These are phyloP conservation scores for Brassica cretica DNA, from an alignment of 345 rosid genomes.

Conservation along the genomic window DNA sequence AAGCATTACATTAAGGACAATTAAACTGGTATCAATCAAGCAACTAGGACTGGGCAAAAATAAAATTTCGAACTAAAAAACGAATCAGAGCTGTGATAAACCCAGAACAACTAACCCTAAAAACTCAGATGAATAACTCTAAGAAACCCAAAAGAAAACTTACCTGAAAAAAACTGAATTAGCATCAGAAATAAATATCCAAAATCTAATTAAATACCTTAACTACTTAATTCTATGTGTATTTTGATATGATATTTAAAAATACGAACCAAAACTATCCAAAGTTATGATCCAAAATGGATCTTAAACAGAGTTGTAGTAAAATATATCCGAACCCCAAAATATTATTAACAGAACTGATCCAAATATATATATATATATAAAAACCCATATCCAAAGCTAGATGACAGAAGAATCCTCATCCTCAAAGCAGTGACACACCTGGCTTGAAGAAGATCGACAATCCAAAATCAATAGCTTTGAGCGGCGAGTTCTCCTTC, in stretches of 20 bases:
- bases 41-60: neutral
- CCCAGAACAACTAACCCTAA: too few species aligned
- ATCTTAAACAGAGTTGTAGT: neutral
- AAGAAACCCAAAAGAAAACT: neutral
- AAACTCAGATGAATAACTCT: too few species aligned
- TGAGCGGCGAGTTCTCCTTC: slow-evolving; percentile 97
- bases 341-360: too few species aligned
- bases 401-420: too few species aligned
- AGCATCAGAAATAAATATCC: neutral
- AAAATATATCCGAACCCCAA: too few species aligned
- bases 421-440: slow-evolving; percentile 3
- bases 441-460: slow-evolving; percentile 99
- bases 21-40: slow-evolving; percentile 18
- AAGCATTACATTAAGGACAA: slow-evolving; percentile 1
- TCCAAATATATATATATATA: too few species aligned
- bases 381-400: too few species aligned
- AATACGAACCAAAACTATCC: neutral
- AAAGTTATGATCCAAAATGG: neutral
- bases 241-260: neutral
- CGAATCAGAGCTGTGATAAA: too few species aligned
- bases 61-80: too few species aligned
- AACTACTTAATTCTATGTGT: neutral
- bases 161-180: neutral
- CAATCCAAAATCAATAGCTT: slow-evolving; percentile 98
- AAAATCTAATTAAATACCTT: neutral